Percentiles rank a stretch among this genome's conserved stretches.
Evolutionary conservation across 2,329 filamentous ascomycete species (phyloP).

Genomic region (Ceratocystis ficicola): DNA sequence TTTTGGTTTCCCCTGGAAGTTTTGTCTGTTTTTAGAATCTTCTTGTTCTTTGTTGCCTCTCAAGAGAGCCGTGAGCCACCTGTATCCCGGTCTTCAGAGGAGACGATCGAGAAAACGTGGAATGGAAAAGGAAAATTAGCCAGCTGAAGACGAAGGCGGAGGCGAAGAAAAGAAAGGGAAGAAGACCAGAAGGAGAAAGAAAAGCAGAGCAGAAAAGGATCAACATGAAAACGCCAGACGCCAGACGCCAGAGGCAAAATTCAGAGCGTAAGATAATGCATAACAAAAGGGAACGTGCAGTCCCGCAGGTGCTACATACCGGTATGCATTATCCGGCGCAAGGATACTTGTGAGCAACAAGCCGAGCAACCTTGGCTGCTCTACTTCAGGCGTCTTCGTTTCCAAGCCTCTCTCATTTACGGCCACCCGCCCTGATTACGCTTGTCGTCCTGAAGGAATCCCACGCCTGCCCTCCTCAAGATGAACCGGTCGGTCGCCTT

Average conservation of each 20-base stretch:
- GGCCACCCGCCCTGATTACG: too few species aligned
- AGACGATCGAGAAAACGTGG: too few species aligned
- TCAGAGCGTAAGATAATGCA: not conserved
- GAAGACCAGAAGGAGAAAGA: not conserved
- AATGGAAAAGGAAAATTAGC: too few species aligned
- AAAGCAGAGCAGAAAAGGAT: not conserved
- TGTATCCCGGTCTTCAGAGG: too few species aligned
- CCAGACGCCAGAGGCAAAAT: not conserved
- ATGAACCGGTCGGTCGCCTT: too few species aligned
- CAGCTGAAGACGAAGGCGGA: not conserved
- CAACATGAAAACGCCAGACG: not conserved
- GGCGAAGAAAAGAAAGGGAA: not conserved
- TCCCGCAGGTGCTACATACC: not conserved
- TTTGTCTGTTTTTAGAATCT: too few species aligned
- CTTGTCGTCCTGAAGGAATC: too few species aligned
- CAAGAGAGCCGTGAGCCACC: too few species aligned
- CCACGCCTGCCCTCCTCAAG: too few species aligned
- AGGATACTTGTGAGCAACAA: not conserved
- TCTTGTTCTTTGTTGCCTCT: too few species aligned
- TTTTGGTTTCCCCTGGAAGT: too few species aligned
- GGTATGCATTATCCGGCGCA: not conserved
- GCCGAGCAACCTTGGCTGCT: not conserved
- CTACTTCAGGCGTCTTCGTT: not conserved
- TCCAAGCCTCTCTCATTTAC: too few species aligned
- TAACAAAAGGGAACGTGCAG: constrained; percentile 6